Evolutionary conservation across 2,329 filamentous ascomycete species (phyloP).

Genomic region (Mariannaea elegans): DNA sequence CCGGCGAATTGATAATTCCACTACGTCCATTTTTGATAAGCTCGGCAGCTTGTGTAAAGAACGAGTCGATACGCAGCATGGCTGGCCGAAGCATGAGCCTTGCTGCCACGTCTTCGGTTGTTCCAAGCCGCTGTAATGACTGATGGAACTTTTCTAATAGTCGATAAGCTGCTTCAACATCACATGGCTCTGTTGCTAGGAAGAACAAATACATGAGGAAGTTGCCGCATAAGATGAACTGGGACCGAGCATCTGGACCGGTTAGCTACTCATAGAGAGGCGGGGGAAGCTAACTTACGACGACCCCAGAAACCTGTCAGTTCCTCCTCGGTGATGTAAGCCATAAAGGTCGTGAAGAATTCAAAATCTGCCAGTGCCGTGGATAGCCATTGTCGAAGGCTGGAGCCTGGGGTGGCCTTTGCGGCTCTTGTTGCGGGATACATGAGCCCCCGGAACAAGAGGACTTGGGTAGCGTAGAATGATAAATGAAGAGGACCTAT

Average conservation of each 20-base stretch:
- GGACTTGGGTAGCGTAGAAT: slow-evolving; percentile 52
- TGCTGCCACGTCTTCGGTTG: slow-evolving; percentile 43
- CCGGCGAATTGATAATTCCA: too few relatives aligned
- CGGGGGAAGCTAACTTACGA: slow-evolving; percentile 45
- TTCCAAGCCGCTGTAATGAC: slow-evolving; percentile 46
- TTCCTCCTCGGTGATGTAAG: slow-evolving; percentile 45
- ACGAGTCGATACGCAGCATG: slow-evolving; percentile 50
- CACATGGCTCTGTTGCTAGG: slow-evolving; percentile 47
- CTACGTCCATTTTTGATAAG: slow-evolving; percentile 38
- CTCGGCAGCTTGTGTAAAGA: slow-evolving; percentile 49
- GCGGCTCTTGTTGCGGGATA: slow-evolving; percentile 53
- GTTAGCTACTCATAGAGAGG: slow-evolving; percentile 5
- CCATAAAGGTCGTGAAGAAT: slow-evolving; percentile 50
- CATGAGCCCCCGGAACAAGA: slow-evolving; percentile 56
- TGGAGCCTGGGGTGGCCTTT: slow-evolving; percentile 48
- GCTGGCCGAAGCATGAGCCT: slow-evolving; percentile 47
- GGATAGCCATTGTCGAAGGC: slow-evolving; percentile 47
- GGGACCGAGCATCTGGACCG: slow-evolving; percentile 47
- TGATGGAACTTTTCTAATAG: slow-evolving; percentile 49
- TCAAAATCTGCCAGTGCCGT: slow-evolving; percentile 48
- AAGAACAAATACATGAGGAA: slow-evolving; percentile 59
- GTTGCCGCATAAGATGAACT: slow-evolving; percentile 57
- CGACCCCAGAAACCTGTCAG: slow-evolving; percentile 56
- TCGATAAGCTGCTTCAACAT: slow-evolving; percentile 48
- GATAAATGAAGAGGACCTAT: slow-evolving; percentile 52